Base-by-base conservation (phyloP, 2,329 filamentous ascomycete genomes). In the Blastomyces gilchristii region DNA sequence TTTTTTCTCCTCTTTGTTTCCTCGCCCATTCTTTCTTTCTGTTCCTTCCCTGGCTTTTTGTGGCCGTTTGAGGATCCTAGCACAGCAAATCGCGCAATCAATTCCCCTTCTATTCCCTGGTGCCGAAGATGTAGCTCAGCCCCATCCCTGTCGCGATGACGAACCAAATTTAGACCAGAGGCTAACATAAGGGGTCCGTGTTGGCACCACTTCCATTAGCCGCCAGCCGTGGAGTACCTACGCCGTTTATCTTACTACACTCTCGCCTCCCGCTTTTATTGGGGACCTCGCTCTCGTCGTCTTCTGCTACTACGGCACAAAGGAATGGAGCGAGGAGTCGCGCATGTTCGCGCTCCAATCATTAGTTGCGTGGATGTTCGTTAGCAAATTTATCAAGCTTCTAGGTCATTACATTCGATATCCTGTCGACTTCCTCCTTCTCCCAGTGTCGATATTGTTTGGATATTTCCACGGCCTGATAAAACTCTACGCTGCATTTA, bases 181-280 rank as follows among this genome's bases (percentile, higher is more conserved):
- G 65, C 72, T 74, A 72, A 74, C 69, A 54, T 57, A 63, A 65
- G 50, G 64, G 62, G 65, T 67, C 64, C 65, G 63, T 68, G 64
- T 66, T 65, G 59, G 54, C 60, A 58, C 49, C 63, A 57, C 62
- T 60, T 56, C 18, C 52, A 57, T 70, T 70, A 96, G 92, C 70
- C 90, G 90, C 72, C 93, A 97, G 74, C 88, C 85, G 58, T 97
- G 92, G 91, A 96, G 88, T 77, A 89, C 90, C 14, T 97, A 97
- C 74, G 91, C 93, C 60, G 86, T 97, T 65, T 90, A 97, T 77
- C 81, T 96, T 72, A 94, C 93, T 34, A 97, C 93, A 18, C 87
- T 97, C 72, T 95, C 91, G 54, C 94, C 92, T 49, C 87, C 95
- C 71, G 90, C 92, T 39, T 86, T 96, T 66, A 74, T 88, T 58